Evolutionary conservation across 176 grass and related monocot genomes (phyloP), one percentile per base, ranked within the genome.

Genomic region (Aegilops sharonensis): DNA sequence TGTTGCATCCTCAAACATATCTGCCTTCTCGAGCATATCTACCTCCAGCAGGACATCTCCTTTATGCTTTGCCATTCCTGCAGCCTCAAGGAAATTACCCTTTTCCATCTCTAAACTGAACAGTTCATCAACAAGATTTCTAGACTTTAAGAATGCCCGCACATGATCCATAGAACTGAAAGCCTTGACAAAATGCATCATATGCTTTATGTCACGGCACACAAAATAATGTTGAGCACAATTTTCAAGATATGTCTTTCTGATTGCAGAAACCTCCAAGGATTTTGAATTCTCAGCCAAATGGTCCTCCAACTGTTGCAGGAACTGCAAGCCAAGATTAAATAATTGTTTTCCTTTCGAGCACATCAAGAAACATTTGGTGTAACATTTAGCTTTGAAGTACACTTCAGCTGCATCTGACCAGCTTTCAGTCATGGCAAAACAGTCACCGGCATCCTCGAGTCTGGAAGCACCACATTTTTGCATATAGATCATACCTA

Each of bases 391-490:
- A 50, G 82, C 91, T 91, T 83, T 89, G 29, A 92, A 93, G 76
- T 95, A 98, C 8, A 78, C 72, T 61, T 92, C 72, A 54, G 93
- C 95, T 67, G 95, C 95, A 61, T 20, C 76, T 31, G 75, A 59
- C 93, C 91, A 95, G 72, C 79, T 68, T 63, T 91, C 84, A 63
- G 62, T 50, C 47, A 43, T 72, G 32, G 21, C 70, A 74, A 98
- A 98, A 59, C 95, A 98, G 15, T 98, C 80, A 8, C 79, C 95
- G 1, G 95, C 93, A 85, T 90, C 87, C 56, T 98, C 84, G 47
- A 98, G 85, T 60, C 76, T 93, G 36, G 91, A 93, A 72, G 45
- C 85, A 75, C 92, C 87, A 87, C 85, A 95, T 85, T 90, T 93
- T 85, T 93, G 87, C 83, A 93, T 78, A 78, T 92, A 98, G 81